phyloP scores from a whole-genome alignment of 2,329 filamentous ascomycete species.

The Phaeosphaeriaceae sp. region DNA sequence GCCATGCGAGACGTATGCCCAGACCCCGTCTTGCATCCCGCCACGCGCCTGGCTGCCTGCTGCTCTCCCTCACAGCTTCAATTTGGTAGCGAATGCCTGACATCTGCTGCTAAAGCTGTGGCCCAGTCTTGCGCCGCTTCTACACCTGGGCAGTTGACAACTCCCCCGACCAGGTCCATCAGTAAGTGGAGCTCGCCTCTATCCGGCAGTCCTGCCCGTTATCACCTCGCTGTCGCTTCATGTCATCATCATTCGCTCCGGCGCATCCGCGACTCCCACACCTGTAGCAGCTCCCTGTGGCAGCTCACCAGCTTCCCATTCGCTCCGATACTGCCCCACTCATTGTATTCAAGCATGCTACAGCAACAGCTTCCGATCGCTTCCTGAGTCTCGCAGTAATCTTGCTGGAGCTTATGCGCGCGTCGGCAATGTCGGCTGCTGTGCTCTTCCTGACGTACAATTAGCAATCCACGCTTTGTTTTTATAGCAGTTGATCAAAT shows the following conservation, averaged over 20 bases:
- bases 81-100: not conserved
- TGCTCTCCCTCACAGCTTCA: not conserved
- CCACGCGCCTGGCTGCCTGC: slow-evolving; percentile 12
- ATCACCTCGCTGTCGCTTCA: slow-evolving; percentile 5
- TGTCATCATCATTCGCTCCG: slow-evolving; percentile 33
- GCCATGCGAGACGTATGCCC: slow-evolving; percentile 10
- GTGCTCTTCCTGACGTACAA: slow-evolving; percentile 6
- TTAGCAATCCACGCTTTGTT: slow-evolving; percentile 1
- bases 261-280: slow-evolving; percentile 22
- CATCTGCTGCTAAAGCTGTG: not conserved
- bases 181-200: slow-evolving; percentile 29
- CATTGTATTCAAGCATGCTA: not conserved
- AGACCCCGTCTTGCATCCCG: slow-evolving; percentile 11
- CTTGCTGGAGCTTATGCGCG: slow-evolving; percentile 30
- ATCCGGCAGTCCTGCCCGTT: slow-evolving; percentile 19
- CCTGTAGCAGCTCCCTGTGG: slow-evolving; percentile 8
- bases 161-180: slow-evolving; percentile 7
- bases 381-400: slow-evolving; percentile 19
- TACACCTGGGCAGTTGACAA: not conserved
- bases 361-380: slow-evolving; percentile 31
- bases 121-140: slow-evolving; percentile 1
- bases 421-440: slow-evolving; percentile 35
- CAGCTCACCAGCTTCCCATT: slow-evolving; percentile 13
- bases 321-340: slow-evolving; percentile 8
- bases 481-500: slow-evolving; percentile 8